Base-by-base conservation (phyloP, 164 flowering plant genomes). In the Vitis amurensis region DNA sequence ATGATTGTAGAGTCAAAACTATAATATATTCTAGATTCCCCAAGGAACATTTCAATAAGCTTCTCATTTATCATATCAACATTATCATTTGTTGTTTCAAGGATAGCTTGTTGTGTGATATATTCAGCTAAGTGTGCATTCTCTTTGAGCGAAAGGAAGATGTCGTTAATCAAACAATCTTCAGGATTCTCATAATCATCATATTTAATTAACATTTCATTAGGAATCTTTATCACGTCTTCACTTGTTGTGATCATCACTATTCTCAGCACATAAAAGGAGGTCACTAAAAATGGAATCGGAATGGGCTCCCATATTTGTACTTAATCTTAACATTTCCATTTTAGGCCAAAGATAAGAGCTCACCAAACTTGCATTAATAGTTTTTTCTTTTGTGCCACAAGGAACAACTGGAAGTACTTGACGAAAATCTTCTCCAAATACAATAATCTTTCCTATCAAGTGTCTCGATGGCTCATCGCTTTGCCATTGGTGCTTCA, bases 1-100 rank as follows among this genome's bases (percentile, higher is more conserved):
- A 37, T 37, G 63, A 44, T 4, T 2, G 16, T 50, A 11, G n/a
- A 14, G 10, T 62, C 67, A 53, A 60, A 73, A 4, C 50, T 29
- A 14, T 2, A 37, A 50, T 29, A 73, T 37, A 3, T 17, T n/a
- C 15, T 58, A 1, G 1, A 1, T 2, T 50, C 59, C 5, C 75
- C 23, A 4, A 55, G 59, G 50, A 73, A 73, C 11, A 14, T 16
- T 11, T 52, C 1, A 2, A 73, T 68, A 2, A 73, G 3, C 4
- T 14, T 65, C n/a, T 56, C 69, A 51, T 72, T 62, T 11, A 68
- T 8, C 10, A 29, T 11, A 13, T 73, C 61, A n/a, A 73, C 70
- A 66, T 51, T 11, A 2, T 59, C 27, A 69, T 70, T 64, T 50
- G 10, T 64, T 65, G 55, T 15, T 2, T 48, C 37, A 6, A 65